phyloP scores from a whole-genome alignment of 1,139 yeast species.

The Zygotorulaspora mrakii region DNA sequence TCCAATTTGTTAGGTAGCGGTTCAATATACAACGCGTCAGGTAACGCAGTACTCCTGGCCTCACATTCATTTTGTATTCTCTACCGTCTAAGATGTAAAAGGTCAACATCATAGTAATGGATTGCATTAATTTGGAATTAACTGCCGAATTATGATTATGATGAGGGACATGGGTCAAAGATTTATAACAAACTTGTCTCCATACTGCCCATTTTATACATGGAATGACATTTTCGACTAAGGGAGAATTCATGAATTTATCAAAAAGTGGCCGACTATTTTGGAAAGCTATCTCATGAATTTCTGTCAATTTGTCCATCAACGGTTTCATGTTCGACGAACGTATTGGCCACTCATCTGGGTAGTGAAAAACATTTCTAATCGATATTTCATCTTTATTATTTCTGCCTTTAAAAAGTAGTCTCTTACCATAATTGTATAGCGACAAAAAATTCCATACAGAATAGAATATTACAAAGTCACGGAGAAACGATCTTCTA shows the following conservation, averaged over 20 bases:
- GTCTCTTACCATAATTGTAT: slow-evolving; percentile 15
- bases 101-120: slow-evolving; percentile 23
- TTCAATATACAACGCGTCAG: slow-evolving; percentile 17
- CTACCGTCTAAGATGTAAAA: slow-evolving; percentile 23
- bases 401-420: slow-evolving; percentile 10
- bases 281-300: slow-evolving; percentile 23
- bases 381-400: slow-evolving; percentile 4
- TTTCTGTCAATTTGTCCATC: slow-evolving; percentile 26
- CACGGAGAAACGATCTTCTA: slow-evolving; percentile 16
- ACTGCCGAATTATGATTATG: slow-evolving; percentile 7
- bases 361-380: slow-evolving; percentile 4
- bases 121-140: slow-evolving; percentile 19
- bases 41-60: slow-evolving; percentile 21
- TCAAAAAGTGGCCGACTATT: slow-evolving; percentile 20
- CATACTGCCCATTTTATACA: slow-evolving; percentile 31
- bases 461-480: slow-evolving; percentile 19
- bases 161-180: slow-evolving; percentile 13
- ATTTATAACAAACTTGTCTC: slow-evolving; percentile 23
- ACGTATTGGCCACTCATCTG: slow-evolving; percentile 14
- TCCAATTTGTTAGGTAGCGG: slow-evolving; percentile 6
- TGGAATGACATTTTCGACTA: slow-evolving; percentile 25
- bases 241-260: slow-evolving; percentile 21
- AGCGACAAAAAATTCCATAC: slow-evolving; percentile 23
- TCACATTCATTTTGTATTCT: slow-evolving; percentile 21
- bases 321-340: slow-evolving; percentile 23